Percentiles rank a stretch among this genome's conserved stretches.
Conservation (phyloP, 768 basidiomycete species). For the Tulasnella sp. region DNA sequence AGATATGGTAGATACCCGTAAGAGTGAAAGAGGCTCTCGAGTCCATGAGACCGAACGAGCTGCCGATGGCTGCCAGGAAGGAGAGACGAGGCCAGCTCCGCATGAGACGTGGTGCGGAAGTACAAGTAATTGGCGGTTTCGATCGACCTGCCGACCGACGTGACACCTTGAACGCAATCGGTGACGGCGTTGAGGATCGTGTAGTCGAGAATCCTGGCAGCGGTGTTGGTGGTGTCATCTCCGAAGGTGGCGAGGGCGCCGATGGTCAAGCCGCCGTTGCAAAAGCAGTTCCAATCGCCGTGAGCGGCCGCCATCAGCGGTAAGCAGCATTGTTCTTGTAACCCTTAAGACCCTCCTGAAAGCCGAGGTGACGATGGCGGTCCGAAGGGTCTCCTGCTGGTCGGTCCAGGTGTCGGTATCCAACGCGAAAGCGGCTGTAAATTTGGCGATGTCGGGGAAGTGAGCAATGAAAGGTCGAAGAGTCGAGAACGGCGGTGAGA, state of each 20-base stretch:
- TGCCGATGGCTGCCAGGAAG: conserved; percentile 81
- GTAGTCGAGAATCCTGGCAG: conserved; percentile 58
- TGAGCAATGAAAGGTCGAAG: too few relatives aligned
- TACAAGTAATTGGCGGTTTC: conserved; percentile 76
- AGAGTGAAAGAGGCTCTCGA: conserved; percentile 63
- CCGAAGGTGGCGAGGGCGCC: conserved; percentile 86
- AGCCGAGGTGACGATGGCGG: too few relatives aligned
- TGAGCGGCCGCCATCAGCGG: conserved; percentile 77
- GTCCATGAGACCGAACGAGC: conserved; percentile 66
- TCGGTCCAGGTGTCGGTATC: too few relatives aligned
- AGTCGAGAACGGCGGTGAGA: too few relatives aligned
- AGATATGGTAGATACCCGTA: conserved; percentile 82
- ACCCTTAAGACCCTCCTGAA: conserved; percentile 54
- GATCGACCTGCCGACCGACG: conserved; percentile 57
- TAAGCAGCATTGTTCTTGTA: conserved; percentile 45
- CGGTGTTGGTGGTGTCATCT: conserved; percentile 72
- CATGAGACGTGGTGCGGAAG: conserved; percentile 88
- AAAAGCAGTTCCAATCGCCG: conserved; percentile 98
- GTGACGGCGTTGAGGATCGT: conserved; percentile 69
- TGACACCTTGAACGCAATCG: conserved; percentile 58
- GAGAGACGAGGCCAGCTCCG: conserved; percentile 47
- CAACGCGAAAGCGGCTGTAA: too few relatives aligned
- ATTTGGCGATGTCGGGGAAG: too few relatives aligned
- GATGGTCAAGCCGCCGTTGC: conserved; percentile 87
- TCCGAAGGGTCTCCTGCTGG: too few relatives aligned